Base-by-base conservation (phyloP, 2,329 filamentous ascomycete genomes). In the Curvularia lunata region DNA sequence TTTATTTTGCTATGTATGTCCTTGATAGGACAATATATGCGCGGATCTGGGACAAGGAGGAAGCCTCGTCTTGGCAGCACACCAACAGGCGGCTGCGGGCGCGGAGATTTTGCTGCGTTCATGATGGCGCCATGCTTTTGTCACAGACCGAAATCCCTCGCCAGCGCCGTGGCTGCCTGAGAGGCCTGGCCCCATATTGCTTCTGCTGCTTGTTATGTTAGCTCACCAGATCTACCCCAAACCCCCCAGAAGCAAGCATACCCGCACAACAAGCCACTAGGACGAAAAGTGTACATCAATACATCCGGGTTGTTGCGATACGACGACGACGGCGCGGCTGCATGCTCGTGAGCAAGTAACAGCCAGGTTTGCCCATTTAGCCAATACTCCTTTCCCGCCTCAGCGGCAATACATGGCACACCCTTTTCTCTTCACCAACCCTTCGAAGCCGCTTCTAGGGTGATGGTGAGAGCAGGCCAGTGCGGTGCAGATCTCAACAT, bases 51-150 rank as follows among this genome's bases (percentile, higher is more conserved):
- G 28, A 27, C 30, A 52, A 53, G 46, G 54, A 46, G 53, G 5
- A 52, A 64, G 61, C 58, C 53, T 62, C 42, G 45, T 48, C 58
- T 59, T 64, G 61, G 53, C 47, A 25, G 23, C 53, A 41, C 48
- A 32, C 16, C 47, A 49, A 38, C 21, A 49, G 47, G 47, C 23
- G 32, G 47, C 47, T 27, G 47, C 16, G 32, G 47, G 38, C 47
- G 30, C 45, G 52, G 38, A 37, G 40, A 40, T 49, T 49, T 49
- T 49, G 47, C 47, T 49, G 47, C 47, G 32, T 49, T 49, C 21
- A 49, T 49, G 32, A 38, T 49, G 47, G 47, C 34, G 47, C 47
- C 32, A 49, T 49, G 34, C 23, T 49, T 49, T 40, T 49, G 10
- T 18, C 23, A 27, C 47, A 40, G 32, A 12, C 19, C 7, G 19